Base-by-base conservation (phyloP, 441 rosid species). In the Pelargonium cotyledonis region DNA sequence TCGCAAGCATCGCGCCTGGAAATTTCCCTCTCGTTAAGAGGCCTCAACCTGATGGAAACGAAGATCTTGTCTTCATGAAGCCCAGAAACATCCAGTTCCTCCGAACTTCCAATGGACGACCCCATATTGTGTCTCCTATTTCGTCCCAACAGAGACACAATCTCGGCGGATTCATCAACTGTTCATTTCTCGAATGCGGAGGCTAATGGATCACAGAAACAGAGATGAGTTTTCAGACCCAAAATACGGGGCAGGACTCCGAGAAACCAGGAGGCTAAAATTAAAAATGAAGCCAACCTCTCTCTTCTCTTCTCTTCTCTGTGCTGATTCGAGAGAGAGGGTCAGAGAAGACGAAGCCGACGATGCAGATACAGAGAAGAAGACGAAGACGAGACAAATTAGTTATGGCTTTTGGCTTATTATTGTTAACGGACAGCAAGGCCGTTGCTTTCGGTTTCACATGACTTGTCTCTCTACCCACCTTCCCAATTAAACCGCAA, bases 21-120 rank as follows among this genome's bases (percentile, higher is more conserved):
- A 71, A 64, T 75, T 70, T 95, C 98, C 78, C 83, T 94, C 46
- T 88, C 89, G 66, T 84, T 89, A 83, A 85, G 77, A 49, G 98
- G 99, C 82, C 99, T 82, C 71, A 95, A 64, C 72, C 97, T 85
- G 63, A 95, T 88, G 12, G 92, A 86, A 72, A 95, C 99, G 5
- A 89, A 75, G 60, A 92, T 84, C 70, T 74, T 95, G 84, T 95
- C 98, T 35, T 78, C 87, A 0, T 80, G 80, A 35, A 5, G 29
- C 21, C 31, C 63, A 18, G 14, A 58, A 5, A 58, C 63, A 9
- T 58, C 63, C 63, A 58, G 63, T 9, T 58, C 63, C 63, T 58
- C 63, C 63, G 63, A 58, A 29, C 63, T 58, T 18, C 29, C 63
- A 12, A 58, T 14, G 14, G 63, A 58, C 21, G 63, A 58, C 63